Conservation (phyloP, 2,329 filamentous ascomycete genomes). For the Penicillium sp. region DNA sequence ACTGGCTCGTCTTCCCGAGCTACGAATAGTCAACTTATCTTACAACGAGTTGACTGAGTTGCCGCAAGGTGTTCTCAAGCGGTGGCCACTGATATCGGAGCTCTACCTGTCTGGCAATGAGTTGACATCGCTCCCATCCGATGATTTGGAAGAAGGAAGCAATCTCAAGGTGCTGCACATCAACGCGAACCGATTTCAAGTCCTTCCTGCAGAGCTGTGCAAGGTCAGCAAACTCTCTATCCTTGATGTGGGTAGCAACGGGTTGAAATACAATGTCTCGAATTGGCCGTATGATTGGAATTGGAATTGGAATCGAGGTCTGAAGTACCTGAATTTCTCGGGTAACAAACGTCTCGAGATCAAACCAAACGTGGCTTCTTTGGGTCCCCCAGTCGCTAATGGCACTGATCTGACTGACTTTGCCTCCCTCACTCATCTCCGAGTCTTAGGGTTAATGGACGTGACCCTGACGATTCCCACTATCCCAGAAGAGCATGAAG, state of each 20-base stretch:
- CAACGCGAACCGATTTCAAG: constrained; percentile 97
- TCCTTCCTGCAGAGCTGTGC: constrained; percentile 88
- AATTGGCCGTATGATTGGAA: constrained; percentile 99
- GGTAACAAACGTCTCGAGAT: constrained; percentile 97
- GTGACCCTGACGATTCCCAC: constrained; percentile 90
- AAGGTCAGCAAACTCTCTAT: constrained; percentile 88
- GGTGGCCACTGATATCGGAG: constrained; percentile 85
- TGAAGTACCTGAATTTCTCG: constrained; percentile 91
- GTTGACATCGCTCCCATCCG: constrained; percentile 80
- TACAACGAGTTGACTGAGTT: constrained; percentile 94
- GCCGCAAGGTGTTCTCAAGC: constrained; percentile 77
- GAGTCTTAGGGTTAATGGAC: constrained; percentile 92
- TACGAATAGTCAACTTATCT: constrained; percentile 84
- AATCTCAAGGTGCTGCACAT: constrained; percentile 85
- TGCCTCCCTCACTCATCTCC: constrained; percentile 71
- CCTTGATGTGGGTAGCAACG: constrained; percentile 90
- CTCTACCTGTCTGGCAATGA: constrained; percentile 94
- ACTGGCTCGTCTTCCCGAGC: constrained; percentile 70
- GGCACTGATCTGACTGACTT: constrained; percentile 81
- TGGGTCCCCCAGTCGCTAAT: constrained; percentile 47
- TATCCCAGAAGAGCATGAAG: constrained; percentile 91
- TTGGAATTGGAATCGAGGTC: constrained; percentile 95
- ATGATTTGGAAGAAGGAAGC: constrained; percentile 87
- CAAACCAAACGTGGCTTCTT: constrained; percentile 57
- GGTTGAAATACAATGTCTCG: constrained; percentile 95